phyloP scores from a whole-genome alignment of 2,329 filamentous ascomycete genomes.

The Cercospora brassicicola region DNA sequence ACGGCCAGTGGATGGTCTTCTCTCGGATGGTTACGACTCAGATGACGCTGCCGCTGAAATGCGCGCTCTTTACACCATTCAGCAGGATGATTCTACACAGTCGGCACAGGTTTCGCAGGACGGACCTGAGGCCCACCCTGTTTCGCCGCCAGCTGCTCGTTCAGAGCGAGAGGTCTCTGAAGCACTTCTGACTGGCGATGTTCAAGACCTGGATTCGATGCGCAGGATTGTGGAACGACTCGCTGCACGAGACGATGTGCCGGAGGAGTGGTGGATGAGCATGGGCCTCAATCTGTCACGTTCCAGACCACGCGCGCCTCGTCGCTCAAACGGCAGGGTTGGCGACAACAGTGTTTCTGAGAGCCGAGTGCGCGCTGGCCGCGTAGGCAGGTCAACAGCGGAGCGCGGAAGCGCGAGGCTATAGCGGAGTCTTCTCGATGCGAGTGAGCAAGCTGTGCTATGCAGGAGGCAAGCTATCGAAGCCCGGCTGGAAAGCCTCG shows the following conservation, averaged over 20 bases:
- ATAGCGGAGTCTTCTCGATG: slow-evolving; percentile 3
- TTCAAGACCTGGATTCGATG: slow-evolving; percentile 60
- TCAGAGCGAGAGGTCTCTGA: slow-evolving; percentile 28
- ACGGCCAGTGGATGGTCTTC: slow-evolving; percentile 9
- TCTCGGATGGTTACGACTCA: neutral
- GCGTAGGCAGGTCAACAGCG: neutral
- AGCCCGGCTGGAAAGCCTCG: neutral
- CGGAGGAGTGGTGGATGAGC: slow-evolving; percentile 74
- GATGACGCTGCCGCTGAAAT: slow-evolving; percentile 5
- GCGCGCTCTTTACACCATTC: slow-evolving; percentile 14
- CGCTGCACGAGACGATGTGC: slow-evolving; percentile 70
- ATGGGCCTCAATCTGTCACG: slow-evolving; percentile 43
- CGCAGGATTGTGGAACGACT: slow-evolving; percentile 71
- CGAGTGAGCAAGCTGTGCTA: neutral
- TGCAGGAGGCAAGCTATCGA: slow-evolving; percentile 1
- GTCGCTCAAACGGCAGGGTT: slow-evolving; percentile 1
- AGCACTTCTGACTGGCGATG: slow-evolving; percentile 30
- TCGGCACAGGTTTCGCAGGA: slow-evolving; percentile 28
- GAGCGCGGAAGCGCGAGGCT: slow-evolving; percentile 14
- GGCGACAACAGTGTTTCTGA: slow-evolving; percentile 5
- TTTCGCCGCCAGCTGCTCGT: slow-evolving; percentile 31
- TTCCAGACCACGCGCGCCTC: slow-evolving; percentile 21
- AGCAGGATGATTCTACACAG: slow-evolving; percentile 16
- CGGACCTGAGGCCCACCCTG: slow-evolving; percentile 30
- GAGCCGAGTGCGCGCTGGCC: slow-evolving; percentile 1